Evolutionary conservation across 2,329 filamentous ascomycete genomes (phyloP).

Genomic region (Calonectria crousiana): DNA sequence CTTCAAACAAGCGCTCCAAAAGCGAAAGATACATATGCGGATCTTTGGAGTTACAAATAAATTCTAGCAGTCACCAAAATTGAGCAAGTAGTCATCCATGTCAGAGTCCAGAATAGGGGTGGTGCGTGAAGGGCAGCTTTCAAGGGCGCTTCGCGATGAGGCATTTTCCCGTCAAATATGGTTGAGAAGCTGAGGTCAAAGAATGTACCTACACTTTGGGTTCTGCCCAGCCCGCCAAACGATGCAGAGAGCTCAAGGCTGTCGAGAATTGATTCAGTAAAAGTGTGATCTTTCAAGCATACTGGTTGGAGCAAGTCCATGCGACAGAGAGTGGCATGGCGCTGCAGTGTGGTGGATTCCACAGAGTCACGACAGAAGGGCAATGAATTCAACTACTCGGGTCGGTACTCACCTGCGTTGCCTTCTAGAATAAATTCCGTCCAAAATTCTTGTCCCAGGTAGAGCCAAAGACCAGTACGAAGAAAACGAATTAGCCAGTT

Average conservation of each 20-base stretch:
- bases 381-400: neutral
- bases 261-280: neutral
- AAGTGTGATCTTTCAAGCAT: neutral
- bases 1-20: neutral
- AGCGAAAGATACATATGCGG: neutral
- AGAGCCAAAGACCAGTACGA: neutral
- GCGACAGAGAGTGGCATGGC: neutral
- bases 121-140: neutral
- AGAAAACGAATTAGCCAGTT: neutral
- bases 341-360: neutral
- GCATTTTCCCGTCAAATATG: neutral
- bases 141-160: neutral
- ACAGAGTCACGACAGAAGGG: neutral
- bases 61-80: neutral
- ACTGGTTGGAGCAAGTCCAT: neutral
- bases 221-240: neutral
- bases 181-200: neutral
- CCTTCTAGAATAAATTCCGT: neutral
- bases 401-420: neutral
- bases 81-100: neutral
- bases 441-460: neutral
- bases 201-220: neutral
- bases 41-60: neutral
- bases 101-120: neutral
- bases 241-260: neutral